Percentiles rank a stretch among this genome's conserved stretches.
These are phyloP conservation scores for Gossypium bickii DNA, from an alignment of 345 rosid genomes.

Conservation along the genomic window DNA sequence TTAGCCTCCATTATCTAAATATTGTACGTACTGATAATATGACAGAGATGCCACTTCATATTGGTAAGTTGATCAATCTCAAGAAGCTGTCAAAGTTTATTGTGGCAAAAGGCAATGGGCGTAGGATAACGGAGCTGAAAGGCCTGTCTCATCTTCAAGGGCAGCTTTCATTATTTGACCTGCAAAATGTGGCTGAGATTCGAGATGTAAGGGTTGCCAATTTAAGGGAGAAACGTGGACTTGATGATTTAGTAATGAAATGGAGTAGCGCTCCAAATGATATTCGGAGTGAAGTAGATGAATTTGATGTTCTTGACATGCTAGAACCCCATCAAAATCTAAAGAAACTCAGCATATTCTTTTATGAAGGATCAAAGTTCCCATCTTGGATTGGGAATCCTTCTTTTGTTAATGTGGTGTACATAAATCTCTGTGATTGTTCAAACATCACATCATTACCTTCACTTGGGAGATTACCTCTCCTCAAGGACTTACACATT, in stretches of 20 bases:
- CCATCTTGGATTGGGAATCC: conserved; percentile 30
- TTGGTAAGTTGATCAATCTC: conserved; percentile 19
- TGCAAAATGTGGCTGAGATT: conserved; percentile 21
- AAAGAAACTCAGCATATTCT: conserved; percentile 15
- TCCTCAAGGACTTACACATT: conserved; percentile 20
- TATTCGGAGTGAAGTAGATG: not conserved
- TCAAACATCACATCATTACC: conserved; percentile 20
- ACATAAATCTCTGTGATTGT: conserved; percentile 6
- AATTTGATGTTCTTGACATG: conserved; percentile 13
- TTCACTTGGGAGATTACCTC: conserved; percentile 28
- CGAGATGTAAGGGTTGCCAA: conserved; percentile 19
- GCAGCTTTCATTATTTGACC: conserved; percentile 1
- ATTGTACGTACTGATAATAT: conserved; percentile 8
- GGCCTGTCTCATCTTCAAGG: conserved; percentile 15
- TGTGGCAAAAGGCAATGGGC: conserved; percentile 15
- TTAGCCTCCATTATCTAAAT: conserved; percentile 18
- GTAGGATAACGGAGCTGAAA: conserved; percentile 14
- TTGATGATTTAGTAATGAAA: conserved; percentile 13
- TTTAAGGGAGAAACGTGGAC: conserved; percentile 14
- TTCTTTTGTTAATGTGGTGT: conserved; percentile 15
- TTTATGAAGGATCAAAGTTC: conserved; percentile 19
- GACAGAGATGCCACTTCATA: conserved; percentile 20
- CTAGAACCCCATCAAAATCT: conserved; percentile 24
- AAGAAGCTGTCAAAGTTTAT: conserved; percentile 10
- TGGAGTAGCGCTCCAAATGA: conserved; percentile 14